Evolutionary conservation across 768 basidiomycete genomes (phyloP), one percentile per base, ranked within the genome.

Genomic region (Crepidotus variabilis): DNA sequence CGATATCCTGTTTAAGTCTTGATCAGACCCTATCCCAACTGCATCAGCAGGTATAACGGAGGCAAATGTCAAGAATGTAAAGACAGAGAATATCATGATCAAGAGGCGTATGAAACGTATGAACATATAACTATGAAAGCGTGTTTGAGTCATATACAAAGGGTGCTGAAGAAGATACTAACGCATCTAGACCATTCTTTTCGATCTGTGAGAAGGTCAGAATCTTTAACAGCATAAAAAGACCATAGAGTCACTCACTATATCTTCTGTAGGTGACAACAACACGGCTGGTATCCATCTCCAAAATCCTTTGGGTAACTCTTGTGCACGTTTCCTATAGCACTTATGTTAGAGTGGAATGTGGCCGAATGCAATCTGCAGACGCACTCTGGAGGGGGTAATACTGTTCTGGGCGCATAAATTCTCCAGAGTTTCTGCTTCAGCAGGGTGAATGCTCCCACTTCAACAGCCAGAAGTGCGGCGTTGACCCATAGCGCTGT

Each of bases 151-250:
- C 47, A 6, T 48, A 22, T 22, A 10, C 75, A 36, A 71, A 63
- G 56, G 70, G 78, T 75, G 61, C 79, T 87, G 34, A 51, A 20
- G 18, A 18, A 14, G 53, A 16, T 18, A 61, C 61, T 28, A 14
- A 65, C 66, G 87, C 85, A 68, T 90, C 88, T 52, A 86, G 72
- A 0, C 84, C 84, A 69, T 86, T 86, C 66, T 82, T 81, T 16
- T 73, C 65, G 58, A 82, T 83, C 81, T 82, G 52, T 16, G 56
- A 47, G 24, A 5, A 14, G 39, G 13, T 43, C 13, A 16, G 13
- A 43, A 20, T 20, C 18, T 16, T 5, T 43, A 20, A 11, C 3
- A 43, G 11, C 13, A 14, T 5, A 11, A 11, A 3, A 34, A 23
- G 48, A 21, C 16, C 7, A 14, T 14, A 28, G 34, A 20, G 23